Percentiles rank a stretch among this genome's conserved stretches.
These are phyloP conservation scores for Boletellus dicymbophilus DNA, from an alignment of 1,284 basidiomycete species.

Conservation along the genomic window DNA sequence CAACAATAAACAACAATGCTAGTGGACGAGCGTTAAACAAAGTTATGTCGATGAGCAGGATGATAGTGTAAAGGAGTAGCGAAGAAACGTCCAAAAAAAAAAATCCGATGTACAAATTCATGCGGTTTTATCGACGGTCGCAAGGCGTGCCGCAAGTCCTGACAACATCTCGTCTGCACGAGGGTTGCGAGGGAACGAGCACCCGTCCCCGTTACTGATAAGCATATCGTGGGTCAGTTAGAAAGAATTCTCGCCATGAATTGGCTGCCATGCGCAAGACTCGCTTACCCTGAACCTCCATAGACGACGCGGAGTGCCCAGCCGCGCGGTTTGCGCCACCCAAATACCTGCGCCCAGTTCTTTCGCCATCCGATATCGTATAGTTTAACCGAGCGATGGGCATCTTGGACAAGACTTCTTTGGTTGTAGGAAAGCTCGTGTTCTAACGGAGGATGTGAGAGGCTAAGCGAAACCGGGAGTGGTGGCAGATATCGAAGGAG, in stretches of 20 bases:
- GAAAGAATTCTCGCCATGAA: neutral
- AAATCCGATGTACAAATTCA: constrained; percentile 18
- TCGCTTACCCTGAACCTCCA: constrained; percentile 64
- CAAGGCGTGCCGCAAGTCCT: constrained; percentile 59
- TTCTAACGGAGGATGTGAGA: constrained; percentile 73
- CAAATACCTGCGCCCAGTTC: constrained; percentile 72
- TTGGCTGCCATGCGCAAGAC: neutral
- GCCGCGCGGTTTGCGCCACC: constrained; percentile 49
- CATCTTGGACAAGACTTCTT: constrained; percentile 64
- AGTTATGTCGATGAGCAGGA: constrained; percentile 3
- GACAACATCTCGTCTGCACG: constrained; percentile 63
- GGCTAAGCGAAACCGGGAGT: constrained; percentile 48
- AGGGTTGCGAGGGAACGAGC: constrained; percentile 64
- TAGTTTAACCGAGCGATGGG: constrained; percentile 64
- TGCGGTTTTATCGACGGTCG: constrained; percentile 50
- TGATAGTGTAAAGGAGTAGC: constrained; percentile 5
- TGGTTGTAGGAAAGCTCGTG: constrained; percentile 75
- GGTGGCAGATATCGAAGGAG: constrained; percentile 70
- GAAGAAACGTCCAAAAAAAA: neutral
- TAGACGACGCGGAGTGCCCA: constrained; percentile 54
- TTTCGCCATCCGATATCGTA: constrained; percentile 78
- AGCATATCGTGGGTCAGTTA: constrained; percentile 4
- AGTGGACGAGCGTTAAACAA: constrained; percentile 10
- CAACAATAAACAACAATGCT: constrained; percentile 7
- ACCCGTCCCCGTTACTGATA: constrained; percentile 64